Evolutionary conservation across 1,139 yeast species (phyloP).

Genomic region (Candida albicans): DNA sequence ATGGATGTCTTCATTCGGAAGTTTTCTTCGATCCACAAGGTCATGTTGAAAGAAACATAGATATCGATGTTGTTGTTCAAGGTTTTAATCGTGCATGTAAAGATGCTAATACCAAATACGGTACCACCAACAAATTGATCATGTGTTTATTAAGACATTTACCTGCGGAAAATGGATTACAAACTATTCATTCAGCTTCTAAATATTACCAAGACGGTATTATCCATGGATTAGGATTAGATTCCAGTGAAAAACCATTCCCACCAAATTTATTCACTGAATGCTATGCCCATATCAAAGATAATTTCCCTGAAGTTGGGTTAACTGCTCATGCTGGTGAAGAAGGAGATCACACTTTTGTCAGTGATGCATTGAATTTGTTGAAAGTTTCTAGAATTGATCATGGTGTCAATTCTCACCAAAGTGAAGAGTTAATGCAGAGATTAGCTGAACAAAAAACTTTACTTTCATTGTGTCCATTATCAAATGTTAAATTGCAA

Average conservation of each 20-base stretch:
- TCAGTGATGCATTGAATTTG: constrained; percentile 53
- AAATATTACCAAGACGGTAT: constrained; percentile 52
- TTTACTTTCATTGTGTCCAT: constrained; percentile 70
- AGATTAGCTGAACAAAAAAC: constrained; percentile 54
- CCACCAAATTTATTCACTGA: constrained; percentile 68
- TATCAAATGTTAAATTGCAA: constrained; percentile 70
- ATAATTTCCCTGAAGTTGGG: constrained; percentile 49
- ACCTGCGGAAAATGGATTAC: constrained; percentile 56
- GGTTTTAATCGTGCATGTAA: constrained; percentile 68
- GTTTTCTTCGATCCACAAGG: constrained; percentile 85
- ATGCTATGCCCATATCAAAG: constrained; percentile 52
- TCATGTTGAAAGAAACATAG: constrained; percentile 66
- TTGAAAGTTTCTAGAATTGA: constrained; percentile 70
- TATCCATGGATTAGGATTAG: constrained; percentile 74
- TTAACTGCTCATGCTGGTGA: constrained; percentile 88
- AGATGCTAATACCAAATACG: constrained; percentile 56
- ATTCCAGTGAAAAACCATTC: constrained; percentile 72
- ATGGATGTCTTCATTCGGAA: constrained; percentile 68
- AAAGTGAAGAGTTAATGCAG: constrained; percentile 51
- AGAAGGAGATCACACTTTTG: constrained; percentile 73
- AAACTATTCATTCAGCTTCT: constrained; percentile 53
- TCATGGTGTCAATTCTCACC: constrained; percentile 69
- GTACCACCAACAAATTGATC: constrained; percentile 66
- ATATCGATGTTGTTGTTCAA: constrained; percentile 55
- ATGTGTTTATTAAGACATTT: constrained; percentile 80